Base-by-base conservation (phyloP, 345 rosid genomes). In the Draba incana region DNA sequence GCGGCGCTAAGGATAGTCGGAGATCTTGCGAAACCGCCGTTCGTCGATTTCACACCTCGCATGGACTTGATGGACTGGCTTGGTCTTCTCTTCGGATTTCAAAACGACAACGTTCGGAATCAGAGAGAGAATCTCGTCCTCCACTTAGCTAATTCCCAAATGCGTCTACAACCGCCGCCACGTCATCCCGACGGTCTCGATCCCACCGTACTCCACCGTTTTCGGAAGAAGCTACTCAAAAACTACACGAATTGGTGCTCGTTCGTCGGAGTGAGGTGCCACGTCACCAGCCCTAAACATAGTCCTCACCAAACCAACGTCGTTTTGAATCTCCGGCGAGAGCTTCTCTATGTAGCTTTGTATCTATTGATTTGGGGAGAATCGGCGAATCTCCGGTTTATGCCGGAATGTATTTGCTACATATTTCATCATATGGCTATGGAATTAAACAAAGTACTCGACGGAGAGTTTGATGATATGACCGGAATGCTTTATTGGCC, bases 301-400 rank as follows among this genome's bases (percentile, higher is more conserved):
- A 56, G 72, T 38, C 83, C 54, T 45, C 62, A 61, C 48, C 73
- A 61, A 13, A 66, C 77, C 20, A 62, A 72, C 12, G 74, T 23
- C 8, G 70, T 72, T 43, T 42, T 57, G 64, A 75, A 67, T 48
- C 78, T 81, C 47, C 86, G 91, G 31, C 83, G 86, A 2, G 92
- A 90, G 78, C 80, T 90, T 16, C 86, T 90, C 25, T 90, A 90
- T 57, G 85, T 86, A 0, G 82, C 88, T 33, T 81, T 90, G 2
- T 88, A 83, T 55, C 85, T 90, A 10, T 72, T 93, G 68, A 84
- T 93, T 15, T 93, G 98, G 97, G 98, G 98, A 4, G 98, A 93
- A 67, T 71, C 92, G 0, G 97, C 92, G 48, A 93, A 93, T 81
- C 76, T 90, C 1, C 77, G 98, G 45, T 90, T 93, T 64, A 83